Conservation (phyloP, 495 filamentous ascomycete genomes). For the Aspergillus olivimuriae region DNA sequence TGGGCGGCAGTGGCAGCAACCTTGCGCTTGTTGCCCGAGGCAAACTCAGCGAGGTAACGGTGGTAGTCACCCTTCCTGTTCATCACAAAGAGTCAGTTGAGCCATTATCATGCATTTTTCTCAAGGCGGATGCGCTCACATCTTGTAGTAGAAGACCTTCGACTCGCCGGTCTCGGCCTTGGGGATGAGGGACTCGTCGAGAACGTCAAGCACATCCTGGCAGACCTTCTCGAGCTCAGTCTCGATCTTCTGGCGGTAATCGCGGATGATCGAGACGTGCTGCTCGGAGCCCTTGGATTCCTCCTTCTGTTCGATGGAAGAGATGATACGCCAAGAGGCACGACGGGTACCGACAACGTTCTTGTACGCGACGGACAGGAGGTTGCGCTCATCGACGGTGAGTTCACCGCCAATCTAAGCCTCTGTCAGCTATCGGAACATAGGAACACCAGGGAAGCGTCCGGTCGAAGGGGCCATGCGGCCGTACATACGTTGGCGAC, state of each 20-base stretch:
- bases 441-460: slow-evolving; percentile 3
- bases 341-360: slow-evolving; percentile 98
- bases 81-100: slow-evolving; percentile 12
- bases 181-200: slow-evolving; percentile 93
- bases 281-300: slow-evolving; percentile 98
- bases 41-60: slow-evolving; percentile 98
- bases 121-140: slow-evolving; percentile 52
- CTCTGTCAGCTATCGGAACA: slow-evolving; percentile 21
- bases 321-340: slow-evolving; percentile 99
- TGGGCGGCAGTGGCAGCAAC: slow-evolving; percentile 90
- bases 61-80: slow-evolving; percentile 99
- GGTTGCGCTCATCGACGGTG: slow-evolving; percentile 97
- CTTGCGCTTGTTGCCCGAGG: slow-evolving; percentile 98
- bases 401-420: slow-evolving; percentile 78
- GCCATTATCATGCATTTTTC: background rate
- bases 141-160: slow-evolving; percentile 99
- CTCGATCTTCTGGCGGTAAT: slow-evolving; percentile 99
- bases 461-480: slow-evolving; percentile 1
- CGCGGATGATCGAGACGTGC: slow-evolving; percentile 91
- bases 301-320: slow-evolving; percentile 99
- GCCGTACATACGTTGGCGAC: slow-evolving; percentile 78
- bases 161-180: slow-evolving; percentile 98
- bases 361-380: slow-evolving; percentile 99
- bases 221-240: slow-evolving; percentile 95
- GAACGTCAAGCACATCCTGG: slow-evolving; percentile 94